These are phyloP conservation scores for Truncatella angustata DNA, from an alignment of 2,329 filamentous ascomycete genomes.

Conservation along the genomic window DNA sequence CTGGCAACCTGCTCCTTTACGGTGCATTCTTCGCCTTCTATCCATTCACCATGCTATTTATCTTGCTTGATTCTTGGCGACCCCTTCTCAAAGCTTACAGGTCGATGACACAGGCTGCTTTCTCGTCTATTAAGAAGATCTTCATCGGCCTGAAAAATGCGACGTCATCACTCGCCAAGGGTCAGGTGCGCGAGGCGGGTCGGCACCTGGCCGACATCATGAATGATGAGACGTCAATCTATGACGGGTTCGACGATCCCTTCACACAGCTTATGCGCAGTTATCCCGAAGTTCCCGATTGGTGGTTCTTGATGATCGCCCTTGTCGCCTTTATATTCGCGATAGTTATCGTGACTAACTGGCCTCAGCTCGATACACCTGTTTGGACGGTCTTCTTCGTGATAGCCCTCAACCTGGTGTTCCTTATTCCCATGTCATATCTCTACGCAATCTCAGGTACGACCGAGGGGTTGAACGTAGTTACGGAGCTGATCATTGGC, in stretches of 20 bases:
- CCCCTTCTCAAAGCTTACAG: too few relatives aligned
- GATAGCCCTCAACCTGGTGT: neutral
- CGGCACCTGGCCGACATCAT: neutral
- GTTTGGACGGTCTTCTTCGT: slow-evolving; percentile 1
- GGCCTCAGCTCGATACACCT: neutral
- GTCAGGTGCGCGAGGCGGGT: neutral
- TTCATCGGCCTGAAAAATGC: too few relatives aligned
- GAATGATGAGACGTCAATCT: neutral
- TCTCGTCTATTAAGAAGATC: too few relatives aligned
- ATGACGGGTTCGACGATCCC: neutral
- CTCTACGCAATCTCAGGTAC: neutral
- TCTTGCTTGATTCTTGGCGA: too few relatives aligned
- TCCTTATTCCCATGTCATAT: neutral
- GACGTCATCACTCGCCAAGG: neutral
- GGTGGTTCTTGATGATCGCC: neutral
- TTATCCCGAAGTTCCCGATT: neutral
- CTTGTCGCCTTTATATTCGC: neutral
- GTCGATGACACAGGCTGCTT: too few relatives aligned
- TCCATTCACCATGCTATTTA: slow-evolving; percentile 5
- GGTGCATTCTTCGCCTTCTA: slow-evolving; percentile 2
- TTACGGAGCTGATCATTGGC: slow-evolving; percentile 70
- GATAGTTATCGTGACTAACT: neutral
- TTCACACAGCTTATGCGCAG: neutral
- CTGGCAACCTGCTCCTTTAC: neutral
- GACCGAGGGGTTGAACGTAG: slow-evolving; percentile 46